Base-by-base conservation (phyloP, 176 grass and related monocot species). In the Bromus sterilis region DNA sequence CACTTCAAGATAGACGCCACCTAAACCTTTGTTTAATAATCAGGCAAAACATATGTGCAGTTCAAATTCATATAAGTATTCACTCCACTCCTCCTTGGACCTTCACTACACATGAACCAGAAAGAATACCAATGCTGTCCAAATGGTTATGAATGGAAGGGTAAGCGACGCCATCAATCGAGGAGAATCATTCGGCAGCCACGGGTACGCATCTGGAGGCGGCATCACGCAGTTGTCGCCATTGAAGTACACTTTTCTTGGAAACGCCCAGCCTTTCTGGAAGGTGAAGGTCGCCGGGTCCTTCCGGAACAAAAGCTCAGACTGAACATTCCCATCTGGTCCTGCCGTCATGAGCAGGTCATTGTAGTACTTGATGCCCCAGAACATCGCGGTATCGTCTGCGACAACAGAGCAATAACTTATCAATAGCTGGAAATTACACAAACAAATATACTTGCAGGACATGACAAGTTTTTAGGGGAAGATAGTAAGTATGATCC, bases 161-260 rank as follows among this genome's bases (percentile, higher is more conserved):
- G 64, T 32, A 78, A 86, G 59, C 20, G 79, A 83, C 16, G 79
- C 39, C 34, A 46, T 46, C 59, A 78, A 46, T 25, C 71, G 83
- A 9, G 81, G 64, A 0, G 89, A 90, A 56, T 84, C 84, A 84
- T 97, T 97, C 23, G 91, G 94, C 28, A 97, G 63, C 89, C 79
- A 87, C 18, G 94, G 94, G 62, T 97, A 93, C 28, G 81, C 81
- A 82, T 97, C 94, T 41, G 94, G 91, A 14, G 91, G 86, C 15
- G 94, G 94, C 94, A 93, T 93, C 58, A 97, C 94, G 14, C 94
- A 93, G 78, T 93, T 93, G 73, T 97, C 94, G 18, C 94, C 94
- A 9, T 97, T 93, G 86, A 93, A 97, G 87, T 91, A 93, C 59
- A 97, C 67, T 44, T 86, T 57, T 66, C 94, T 87, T 1, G 94